Percentiles rank a stretch among this genome's conserved stretches.
phyloP scores from a whole-genome alignment of 352 stramenopile species.

The Lagenidium sp. region DNA sequence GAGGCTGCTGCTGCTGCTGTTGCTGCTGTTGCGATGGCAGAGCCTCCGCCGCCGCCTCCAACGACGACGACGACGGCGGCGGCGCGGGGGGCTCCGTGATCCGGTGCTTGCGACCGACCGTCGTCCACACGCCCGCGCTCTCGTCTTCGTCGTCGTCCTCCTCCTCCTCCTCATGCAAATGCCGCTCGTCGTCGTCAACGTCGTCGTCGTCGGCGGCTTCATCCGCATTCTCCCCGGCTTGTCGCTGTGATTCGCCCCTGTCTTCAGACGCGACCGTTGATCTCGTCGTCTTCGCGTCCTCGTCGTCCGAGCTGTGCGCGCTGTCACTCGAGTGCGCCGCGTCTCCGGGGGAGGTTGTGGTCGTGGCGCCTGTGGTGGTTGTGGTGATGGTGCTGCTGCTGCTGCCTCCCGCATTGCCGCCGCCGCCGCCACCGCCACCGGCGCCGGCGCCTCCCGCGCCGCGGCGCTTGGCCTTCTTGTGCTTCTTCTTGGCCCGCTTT shows the following conservation, averaged over 20 bases:
- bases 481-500: slow-evolving; percentile 70
- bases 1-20: too few relatives aligned
- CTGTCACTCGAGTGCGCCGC: too few relatives aligned
- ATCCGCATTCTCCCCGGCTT: neutral
- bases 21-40: too few relatives aligned
- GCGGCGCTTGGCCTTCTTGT: slow-evolving; percentile 66
- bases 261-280: too few relatives aligned
- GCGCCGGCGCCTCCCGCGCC: slow-evolving; percentile 17
- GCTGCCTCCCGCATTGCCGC: neutral
- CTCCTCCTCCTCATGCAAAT: neutral
- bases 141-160: slow-evolving; percentile 1
- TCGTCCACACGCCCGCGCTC: slow-evolving; percentile 43
- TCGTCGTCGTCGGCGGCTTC: neutral
- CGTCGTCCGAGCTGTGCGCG: too few relatives aligned
- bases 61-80: too few relatives aligned
- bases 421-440: slow-evolving; percentile 1
- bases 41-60: too few relatives aligned
- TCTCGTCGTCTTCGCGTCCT: slow-evolving; percentile 1
- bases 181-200: neutral
- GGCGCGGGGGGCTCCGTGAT: neutral
- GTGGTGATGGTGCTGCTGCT: neutral
- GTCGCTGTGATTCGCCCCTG: neutral
- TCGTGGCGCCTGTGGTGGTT: neutral
- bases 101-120: slow-evolving; percentile 52
- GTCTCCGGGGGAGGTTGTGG: too few relatives aligned